These are phyloP conservation scores for Nymphaea colorata DNA, from an alignment of 164 flowering plant species.

Conservation along the genomic window DNA sequence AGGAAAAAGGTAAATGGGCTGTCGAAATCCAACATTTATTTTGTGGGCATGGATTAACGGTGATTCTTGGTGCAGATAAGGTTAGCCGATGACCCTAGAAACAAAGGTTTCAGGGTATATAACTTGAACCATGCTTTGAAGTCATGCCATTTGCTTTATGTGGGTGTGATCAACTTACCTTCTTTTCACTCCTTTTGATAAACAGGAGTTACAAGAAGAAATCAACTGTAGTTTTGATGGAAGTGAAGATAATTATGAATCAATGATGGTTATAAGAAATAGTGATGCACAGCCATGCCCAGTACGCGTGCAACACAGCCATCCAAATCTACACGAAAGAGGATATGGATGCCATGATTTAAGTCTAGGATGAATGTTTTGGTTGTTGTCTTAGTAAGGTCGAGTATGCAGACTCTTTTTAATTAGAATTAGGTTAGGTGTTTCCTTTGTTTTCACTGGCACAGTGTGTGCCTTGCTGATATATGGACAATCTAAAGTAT, in stretches of 20 bases:
- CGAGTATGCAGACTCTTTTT: no score
- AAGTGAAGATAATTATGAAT: constrained; percentile 24
- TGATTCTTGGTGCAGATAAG: background rate
- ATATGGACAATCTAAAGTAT: no score
- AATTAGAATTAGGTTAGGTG: no score
- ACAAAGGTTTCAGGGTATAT: constrained; percentile 19
- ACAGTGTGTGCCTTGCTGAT: no score
- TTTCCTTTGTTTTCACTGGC: no score
- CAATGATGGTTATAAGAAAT: constrained; percentile 16
- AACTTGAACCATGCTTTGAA: constrained; percentile 1
- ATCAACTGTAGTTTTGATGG: constrained; percentile 18
- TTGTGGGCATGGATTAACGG: background rate
- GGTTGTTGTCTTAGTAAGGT: background rate
- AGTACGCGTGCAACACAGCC: constrained; percentile 21
- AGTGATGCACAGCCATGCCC: constrained; percentile 28
- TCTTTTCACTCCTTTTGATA: background rate
- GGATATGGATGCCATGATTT: constrained; percentile 9
- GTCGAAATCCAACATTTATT: background rate
- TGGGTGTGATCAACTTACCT: background rate
- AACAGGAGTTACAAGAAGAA: constrained; percentile 27
- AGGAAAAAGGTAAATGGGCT: constrained; percentile 40
- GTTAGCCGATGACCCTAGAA: constrained; percentile 19
- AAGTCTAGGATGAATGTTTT: background rate
- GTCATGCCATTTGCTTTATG: background rate
- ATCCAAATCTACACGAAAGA: constrained; percentile 21